These are phyloP conservation scores for Tetrahymena malaccensis DNA, from an alignment of 73 alveolate species.

Conservation along the genomic window DNA sequence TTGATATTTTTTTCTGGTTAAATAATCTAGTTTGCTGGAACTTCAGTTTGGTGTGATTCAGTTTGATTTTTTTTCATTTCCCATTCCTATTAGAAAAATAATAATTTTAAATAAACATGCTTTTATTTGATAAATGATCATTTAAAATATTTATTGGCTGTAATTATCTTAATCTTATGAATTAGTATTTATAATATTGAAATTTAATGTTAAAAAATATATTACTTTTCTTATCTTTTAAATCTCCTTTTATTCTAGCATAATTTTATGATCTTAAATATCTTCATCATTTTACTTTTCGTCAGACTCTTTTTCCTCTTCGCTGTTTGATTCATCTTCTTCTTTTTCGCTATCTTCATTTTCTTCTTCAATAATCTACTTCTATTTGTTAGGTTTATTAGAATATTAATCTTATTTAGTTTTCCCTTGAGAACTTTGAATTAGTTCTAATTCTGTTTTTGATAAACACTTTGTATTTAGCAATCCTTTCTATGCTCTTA, in stretches of 20 bases:
- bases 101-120: no score
- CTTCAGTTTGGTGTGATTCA: not conserved
- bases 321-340: not conserved
- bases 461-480: not conserved
- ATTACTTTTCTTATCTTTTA: not conserved
- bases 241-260: not conserved
- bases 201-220: no score
- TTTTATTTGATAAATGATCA: no score
- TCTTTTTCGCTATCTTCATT: not conserved
- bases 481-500: not conserved
- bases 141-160: no score
- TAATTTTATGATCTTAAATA: not conserved
- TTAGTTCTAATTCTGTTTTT: not conserved
- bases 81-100: not conserved
- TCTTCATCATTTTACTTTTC: not conserved
- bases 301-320: not conserved
- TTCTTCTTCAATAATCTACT: not conserved
- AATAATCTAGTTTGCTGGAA: not conserved
- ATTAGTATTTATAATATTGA: no score
- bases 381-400: not conserved
- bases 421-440: not conserved
- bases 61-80: not conserved
- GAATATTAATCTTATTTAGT: not conserved
- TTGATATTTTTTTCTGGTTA: not conserved
- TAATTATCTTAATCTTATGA: no score